phyloP scores from a whole-genome alignment of 208 protist genomes.

The Acanthamoeba pearcei region DNA sequence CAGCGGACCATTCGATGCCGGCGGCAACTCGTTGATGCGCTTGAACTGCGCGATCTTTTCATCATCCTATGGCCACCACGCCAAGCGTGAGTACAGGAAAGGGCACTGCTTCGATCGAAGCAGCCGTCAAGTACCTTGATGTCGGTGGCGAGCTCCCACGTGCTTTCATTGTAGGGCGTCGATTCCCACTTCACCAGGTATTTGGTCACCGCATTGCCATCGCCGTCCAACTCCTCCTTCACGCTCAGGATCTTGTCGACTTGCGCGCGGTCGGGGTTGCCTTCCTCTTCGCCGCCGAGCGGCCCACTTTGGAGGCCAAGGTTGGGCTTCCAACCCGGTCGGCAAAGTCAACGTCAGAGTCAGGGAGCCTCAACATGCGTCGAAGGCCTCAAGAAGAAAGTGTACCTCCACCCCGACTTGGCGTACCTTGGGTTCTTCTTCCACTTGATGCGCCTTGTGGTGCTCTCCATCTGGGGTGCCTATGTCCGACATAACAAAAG shows the following conservation, averaged over 20 bases:
- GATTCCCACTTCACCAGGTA: constrained; percentile 89
- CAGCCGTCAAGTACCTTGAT: constrained; percentile 7
- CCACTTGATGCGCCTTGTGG: too few species aligned
- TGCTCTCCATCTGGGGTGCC: too few species aligned
- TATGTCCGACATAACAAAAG: too few species aligned
- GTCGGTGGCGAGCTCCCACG: constrained; percentile 87
- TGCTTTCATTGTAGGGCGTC: constrained; percentile 84
- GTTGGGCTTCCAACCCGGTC: constrained; percentile 62
- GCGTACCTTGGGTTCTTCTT: too few species aligned
- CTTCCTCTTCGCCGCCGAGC: not conserved
- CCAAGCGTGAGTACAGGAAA: not conserved
- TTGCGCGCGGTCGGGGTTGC: constrained; percentile 69
- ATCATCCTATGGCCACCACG: constrained; percentile 11
- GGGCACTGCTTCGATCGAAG: too few species aligned
- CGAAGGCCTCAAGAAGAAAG: not conserved
- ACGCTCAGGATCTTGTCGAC: constrained; percentile 40
- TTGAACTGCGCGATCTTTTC: constrained; percentile 71
- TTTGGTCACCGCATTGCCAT: constrained; percentile 46
- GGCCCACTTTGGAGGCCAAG: constrained; percentile 1
- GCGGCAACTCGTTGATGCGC: constrained; percentile 56
- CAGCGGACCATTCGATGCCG: not conserved
- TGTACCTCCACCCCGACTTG: too few species aligned
- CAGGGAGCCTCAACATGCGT: constrained; percentile 2
- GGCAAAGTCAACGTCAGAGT: constrained; percentile 32
- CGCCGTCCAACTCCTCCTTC: not conserved